phyloP scores from a whole-genome alignment of 75 land plant genomes.

The Chamaecyparis obtusa region DNA sequence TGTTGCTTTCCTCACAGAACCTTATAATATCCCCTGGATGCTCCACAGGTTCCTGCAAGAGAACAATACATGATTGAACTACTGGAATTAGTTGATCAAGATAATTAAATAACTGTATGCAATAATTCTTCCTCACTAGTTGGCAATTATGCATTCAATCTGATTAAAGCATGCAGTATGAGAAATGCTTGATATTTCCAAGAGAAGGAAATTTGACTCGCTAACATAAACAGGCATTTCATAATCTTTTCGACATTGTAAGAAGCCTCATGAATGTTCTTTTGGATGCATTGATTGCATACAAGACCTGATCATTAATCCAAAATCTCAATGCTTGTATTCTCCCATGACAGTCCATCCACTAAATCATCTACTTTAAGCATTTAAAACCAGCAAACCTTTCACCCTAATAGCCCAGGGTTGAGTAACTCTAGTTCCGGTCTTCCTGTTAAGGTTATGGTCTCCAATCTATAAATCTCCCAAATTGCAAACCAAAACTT shows the following conservation, averaged over 20 bases:
- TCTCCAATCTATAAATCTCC: too few species aligned
- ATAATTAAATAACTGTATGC: background rate
- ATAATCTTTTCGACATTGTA: background rate
- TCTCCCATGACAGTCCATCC: too few species aligned
- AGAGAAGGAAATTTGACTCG: background rate
- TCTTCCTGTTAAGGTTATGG: too few species aligned
- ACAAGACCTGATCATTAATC: too few species aligned
- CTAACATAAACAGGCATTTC: background rate
- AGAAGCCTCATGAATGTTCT: background rate
- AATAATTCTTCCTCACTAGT: background rate
- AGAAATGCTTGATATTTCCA: background rate
- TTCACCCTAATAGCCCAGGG: too few species aligned
- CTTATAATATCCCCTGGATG: slow-evolving; percentile 56
- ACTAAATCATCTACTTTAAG: too few species aligned
- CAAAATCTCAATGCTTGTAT: too few species aligned
- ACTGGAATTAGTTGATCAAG: background rate
- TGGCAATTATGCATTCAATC: background rate
- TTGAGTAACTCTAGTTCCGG: too few species aligned
- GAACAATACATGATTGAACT: background rate
- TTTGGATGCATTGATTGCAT: too few species aligned
- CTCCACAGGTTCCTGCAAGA: slow-evolving; percentile 81
- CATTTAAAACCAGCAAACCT: too few species aligned
- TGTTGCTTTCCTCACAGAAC: slow-evolving; percentile 77
- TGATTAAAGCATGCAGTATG: slow-evolving; percentile 1
- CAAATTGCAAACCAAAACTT: too few species aligned